Evolutionary conservation across 139 green algal species (phyloP).

Genomic region (Eudorina sp.): DNA sequence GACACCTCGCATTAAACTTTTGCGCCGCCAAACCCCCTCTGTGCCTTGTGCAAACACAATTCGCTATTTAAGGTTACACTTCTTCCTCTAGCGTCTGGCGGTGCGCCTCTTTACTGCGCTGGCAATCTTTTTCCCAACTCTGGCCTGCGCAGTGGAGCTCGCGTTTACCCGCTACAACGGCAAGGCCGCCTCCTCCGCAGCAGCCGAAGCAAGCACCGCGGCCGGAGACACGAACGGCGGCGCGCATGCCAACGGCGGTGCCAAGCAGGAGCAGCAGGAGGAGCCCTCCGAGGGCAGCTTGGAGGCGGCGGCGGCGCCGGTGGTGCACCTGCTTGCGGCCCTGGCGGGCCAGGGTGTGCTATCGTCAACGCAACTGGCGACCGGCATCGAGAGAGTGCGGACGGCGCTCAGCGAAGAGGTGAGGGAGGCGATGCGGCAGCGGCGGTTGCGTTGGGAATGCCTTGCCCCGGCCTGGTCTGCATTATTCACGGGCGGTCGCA

Average conservation of each 20-base stretch:
- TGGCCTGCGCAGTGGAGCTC: slow-evolving; percentile 5
- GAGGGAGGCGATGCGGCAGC: background rate
- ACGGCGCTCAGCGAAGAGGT: slow-evolving; percentile 38
- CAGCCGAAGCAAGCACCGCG: background rate
- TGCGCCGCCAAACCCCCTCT: background rate
- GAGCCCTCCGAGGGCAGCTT: background rate
- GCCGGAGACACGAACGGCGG: background rate
- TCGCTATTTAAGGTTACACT: background rate
- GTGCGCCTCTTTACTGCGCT: background rate
- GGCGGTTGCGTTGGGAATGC: too few species aligned
- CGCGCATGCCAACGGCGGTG: background rate
- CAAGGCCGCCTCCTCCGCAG: too few species aligned
- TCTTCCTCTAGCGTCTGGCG: background rate
- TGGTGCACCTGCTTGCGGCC: slow-evolving; percentile 70
- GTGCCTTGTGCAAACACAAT: background rate
- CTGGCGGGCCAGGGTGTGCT: slow-evolving; percentile 63
- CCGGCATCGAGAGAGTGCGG: slow-evolving; percentile 30
- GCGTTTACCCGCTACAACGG: slow-evolving; percentile 46
- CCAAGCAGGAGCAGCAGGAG: background rate
- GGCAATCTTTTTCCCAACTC: background rate
- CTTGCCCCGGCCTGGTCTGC: too few species aligned
- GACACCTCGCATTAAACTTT: background rate
- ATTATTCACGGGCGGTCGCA: background rate
- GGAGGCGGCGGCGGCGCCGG: slow-evolving; percentile 4
- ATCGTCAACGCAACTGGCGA: slow-evolving; percentile 68